A percentile compares a stretch with the other conserved stretches of the same genome.
Evolutionary conservation across 2,329 filamentous ascomycete species (phyloP).

Genomic region (Peltaster fructicola): DNA sequence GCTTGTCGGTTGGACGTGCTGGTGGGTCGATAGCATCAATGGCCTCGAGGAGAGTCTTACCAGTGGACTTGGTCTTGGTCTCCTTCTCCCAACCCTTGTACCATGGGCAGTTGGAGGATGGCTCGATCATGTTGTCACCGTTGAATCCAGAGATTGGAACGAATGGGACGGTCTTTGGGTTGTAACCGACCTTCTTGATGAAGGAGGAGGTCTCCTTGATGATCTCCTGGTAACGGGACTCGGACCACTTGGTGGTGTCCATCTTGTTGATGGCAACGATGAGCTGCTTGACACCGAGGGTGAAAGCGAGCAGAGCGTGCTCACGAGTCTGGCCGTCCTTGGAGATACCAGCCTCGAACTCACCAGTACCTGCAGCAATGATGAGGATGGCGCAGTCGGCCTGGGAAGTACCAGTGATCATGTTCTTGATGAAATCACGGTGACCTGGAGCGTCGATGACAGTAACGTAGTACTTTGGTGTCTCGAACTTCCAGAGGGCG

Average conservation of each 20-base stretch:
- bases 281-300: constrained; percentile 99
- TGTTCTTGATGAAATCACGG: constrained; percentile 99
- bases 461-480: constrained; percentile 61
- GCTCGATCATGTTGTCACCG: constrained; percentile 97
- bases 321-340: constrained; percentile 99
- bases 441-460: constrained; percentile 79
- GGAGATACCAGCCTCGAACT: constrained; percentile 99
- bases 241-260: constrained; percentile 98
- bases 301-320: constrained; percentile 99
- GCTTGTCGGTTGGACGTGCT: constrained; percentile 92
- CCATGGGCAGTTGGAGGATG: constrained; percentile 91
- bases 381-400: constrained; percentile 99
- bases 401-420: constrained; percentile 99
- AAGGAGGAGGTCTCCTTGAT: constrained; percentile 99
- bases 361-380: constrained; percentile 99
- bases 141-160: constrained; percentile 99
- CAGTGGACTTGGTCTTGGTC: constrained; percentile 71
- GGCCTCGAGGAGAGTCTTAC: constrained; percentile 98
- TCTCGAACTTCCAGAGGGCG: constrained; percentile 99
- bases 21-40: constrained; percentile 92
- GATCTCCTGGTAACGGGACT: constrained; percentile 94
- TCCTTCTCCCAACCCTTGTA: constrained; percentile 99
- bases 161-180: constrained; percentile 97
- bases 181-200: constrained; percentile 99
- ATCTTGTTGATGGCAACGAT: constrained; percentile 99